Base-by-base conservation (phyloP, 2,329 filamentous ascomycete genomes). In the Colletotrichum magnum region DNA sequence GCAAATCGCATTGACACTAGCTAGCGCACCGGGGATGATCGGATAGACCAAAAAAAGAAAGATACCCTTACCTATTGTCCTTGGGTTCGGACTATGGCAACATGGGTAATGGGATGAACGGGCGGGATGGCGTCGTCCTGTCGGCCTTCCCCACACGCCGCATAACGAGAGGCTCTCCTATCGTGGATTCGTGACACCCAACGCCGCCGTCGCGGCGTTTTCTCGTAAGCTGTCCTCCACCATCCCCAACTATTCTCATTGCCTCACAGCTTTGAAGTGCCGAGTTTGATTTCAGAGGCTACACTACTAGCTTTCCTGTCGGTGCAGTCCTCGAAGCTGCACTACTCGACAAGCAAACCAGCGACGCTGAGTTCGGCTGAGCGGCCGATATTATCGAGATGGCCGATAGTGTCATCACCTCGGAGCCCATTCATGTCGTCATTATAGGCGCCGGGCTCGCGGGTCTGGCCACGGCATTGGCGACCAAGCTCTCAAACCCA, bases 141-240 rank as follows among this genome's bases (percentile, higher is more conserved):
- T 67, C 67, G 67, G 67, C 53, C 67, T 69, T 69, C 67, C 67
- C 67, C 67, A 69, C 67, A 66, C 63, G 60, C 51, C 62, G 67
- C 57, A 61, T 36, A 12, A 47, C 10, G 9, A 50, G 12, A 12
- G 47, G 18, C 47, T 13, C n/a, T 24, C 12, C 18, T 18, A 50
- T 24, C 13, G 18, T 24, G 21, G 21, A 24, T 24, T 16, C 66
- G 62, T 57, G 66, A 56, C 21, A 28, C 61, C 32, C 32, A 36
- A 36, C 10, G 54, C 48, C 61, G 48, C 48, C 15, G 32, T 36
- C 32, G 32, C 32, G 32, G 32, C 32, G 32, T 36, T 36, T 36
- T 6, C 32, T 36, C 32, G 32, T 10, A 36, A 36, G 32, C 32
- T 36, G 10, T 36, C 32, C 32, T 36, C 32, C 32, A 36, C 32